Conservation (phyloP, 192 early-diverging fungal genomes). For the Gigaspora rosea region DNA sequence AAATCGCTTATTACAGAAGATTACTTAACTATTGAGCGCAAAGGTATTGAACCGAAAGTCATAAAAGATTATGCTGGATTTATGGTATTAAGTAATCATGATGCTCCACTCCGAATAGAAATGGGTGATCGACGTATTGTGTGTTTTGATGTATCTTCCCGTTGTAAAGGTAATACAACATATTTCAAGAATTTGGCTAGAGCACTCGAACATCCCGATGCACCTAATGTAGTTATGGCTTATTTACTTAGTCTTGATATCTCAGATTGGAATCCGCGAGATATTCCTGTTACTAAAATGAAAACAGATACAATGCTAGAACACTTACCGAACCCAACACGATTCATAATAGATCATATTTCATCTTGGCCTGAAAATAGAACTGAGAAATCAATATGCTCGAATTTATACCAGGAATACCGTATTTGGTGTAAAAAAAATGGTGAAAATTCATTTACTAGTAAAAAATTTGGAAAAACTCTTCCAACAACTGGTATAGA, state of each 20-base stretch:
- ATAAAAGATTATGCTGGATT: conserved; percentile 19
- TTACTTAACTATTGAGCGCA: conserved; percentile 5
- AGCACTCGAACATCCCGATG: not conserved
- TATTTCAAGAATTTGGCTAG: not conserved
- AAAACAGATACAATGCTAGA: not conserved
- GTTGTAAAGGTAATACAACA: not conserved
- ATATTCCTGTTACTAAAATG: not conserved
- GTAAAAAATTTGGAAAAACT: too few relatives aligned
- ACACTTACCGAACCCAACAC: not conserved
- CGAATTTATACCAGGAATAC: too few relatives aligned
- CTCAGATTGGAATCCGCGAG: too few relatives aligned
- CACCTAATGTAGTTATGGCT: not conserved
- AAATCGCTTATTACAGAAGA: not conserved
- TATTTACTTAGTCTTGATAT: too few relatives aligned
- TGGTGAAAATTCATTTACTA: too few relatives aligned
- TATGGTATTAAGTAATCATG: conserved; percentile 17
- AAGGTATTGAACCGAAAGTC: not conserved
- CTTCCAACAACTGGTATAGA: too few relatives aligned
- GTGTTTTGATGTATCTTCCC: not conserved
- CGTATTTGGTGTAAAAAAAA: too few relatives aligned
- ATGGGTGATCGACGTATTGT: not conserved
- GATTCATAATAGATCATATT: too few relatives aligned
- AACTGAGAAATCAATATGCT: too few relatives aligned
- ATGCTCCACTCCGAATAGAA: conserved; percentile 1
- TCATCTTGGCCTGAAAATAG: too few relatives aligned